Evolutionary conservation across 225 moss, liverwort and hornwort genomes (phyloP).

Genomic region (Lunularia cruciata): DNA sequence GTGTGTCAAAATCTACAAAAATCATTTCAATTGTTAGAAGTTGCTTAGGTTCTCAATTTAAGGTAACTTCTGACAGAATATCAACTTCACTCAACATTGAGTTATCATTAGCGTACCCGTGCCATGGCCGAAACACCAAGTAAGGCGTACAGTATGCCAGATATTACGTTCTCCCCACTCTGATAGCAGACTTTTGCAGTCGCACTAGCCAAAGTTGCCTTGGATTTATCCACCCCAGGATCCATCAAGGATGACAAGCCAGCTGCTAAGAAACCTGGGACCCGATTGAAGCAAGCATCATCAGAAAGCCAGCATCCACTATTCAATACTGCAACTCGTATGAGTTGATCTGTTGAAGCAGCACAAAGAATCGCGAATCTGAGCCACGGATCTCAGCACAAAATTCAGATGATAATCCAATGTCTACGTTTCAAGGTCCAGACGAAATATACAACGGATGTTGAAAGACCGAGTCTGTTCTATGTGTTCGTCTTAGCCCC

Average conservation of each 20-base stretch:
- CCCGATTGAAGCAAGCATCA: not conserved
- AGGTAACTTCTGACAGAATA: not conserved
- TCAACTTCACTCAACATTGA: not conserved
- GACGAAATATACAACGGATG: too few species aligned
- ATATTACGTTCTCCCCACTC: constrained; percentile 86
- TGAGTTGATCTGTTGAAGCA: too few species aligned
- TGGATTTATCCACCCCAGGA: constrained; percentile 48
- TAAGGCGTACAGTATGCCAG: constrained; percentile 93
- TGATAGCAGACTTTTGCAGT: constrained; percentile 66
- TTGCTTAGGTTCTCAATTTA: not conserved
- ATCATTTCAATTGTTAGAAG: too few species aligned
- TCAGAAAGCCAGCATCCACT: not conserved
- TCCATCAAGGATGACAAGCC: constrained; percentile 74
- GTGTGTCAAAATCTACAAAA: too few species aligned
- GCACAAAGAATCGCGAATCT: too few species aligned
- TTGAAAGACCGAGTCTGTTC: too few species aligned
- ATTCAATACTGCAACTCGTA: constrained; percentile 35
- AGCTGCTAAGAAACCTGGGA: constrained; percentile 80
- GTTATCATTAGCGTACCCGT: constrained; percentile 87
- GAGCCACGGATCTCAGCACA: too few species aligned
- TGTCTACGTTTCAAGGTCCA: too few species aligned
- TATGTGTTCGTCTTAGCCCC: too few species aligned
- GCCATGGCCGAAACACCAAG: constrained; percentile 92
- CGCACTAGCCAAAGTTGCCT: constrained; percentile 57
- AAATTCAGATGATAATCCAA: too few species aligned